A percentile compares a stretch with the other conserved stretches of the same genome.
phyloP scores from a whole-genome alignment of 2,329 filamentous ascomycete species.

The Fusarium nurragi region DNA sequence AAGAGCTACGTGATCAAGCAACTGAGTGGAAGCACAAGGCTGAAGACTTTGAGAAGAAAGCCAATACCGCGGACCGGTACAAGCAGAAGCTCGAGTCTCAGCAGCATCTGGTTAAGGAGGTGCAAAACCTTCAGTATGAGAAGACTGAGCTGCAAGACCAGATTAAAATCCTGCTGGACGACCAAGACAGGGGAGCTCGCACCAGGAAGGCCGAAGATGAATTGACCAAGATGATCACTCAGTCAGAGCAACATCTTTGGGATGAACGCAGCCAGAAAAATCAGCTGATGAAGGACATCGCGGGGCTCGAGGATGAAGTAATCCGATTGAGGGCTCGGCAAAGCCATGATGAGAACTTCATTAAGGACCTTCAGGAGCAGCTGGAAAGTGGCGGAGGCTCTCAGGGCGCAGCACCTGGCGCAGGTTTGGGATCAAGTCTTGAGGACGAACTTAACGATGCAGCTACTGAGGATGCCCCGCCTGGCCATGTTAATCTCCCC shows the following conservation, averaged over 20 bases:
- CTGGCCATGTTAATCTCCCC: constrained; percentile 52
- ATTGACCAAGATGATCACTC: constrained; percentile 53
- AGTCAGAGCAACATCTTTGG: constrained; percentile 55
- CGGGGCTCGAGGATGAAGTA: constrained; percentile 58
- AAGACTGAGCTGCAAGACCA: constrained; percentile 63
- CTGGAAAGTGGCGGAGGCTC: constrained; percentile 51
- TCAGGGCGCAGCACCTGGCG: constrained; percentile 33
- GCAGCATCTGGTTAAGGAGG: constrained; percentile 64
- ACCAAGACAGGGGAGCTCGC: constrained; percentile 48
- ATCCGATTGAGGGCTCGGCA: constrained; percentile 58
- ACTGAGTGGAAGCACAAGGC: constrained; percentile 68
- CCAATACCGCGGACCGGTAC: constrained; percentile 70
- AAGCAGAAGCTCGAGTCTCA: constrained; percentile 70
- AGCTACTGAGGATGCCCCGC: constrained; percentile 48
- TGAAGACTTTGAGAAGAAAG: constrained; percentile 68
- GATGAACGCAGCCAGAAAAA: constrained; percentile 58
- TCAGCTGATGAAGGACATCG: constrained; percentile 57
- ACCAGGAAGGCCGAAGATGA: constrained; percentile 52
- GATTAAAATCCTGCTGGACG: constrained; percentile 50
- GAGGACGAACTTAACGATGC: constrained; percentile 69
- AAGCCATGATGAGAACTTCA: constrained; percentile 62
- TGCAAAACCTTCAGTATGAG: constrained; percentile 64
- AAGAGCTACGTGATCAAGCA: constrained; percentile 67
- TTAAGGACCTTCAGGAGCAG: constrained; percentile 69
- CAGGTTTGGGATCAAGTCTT: constrained; percentile 54